These are phyloP conservation scores for Obba rivulosa DNA, from an alignment of 768 basidiomycete species.

Conservation along the genomic window DNA sequence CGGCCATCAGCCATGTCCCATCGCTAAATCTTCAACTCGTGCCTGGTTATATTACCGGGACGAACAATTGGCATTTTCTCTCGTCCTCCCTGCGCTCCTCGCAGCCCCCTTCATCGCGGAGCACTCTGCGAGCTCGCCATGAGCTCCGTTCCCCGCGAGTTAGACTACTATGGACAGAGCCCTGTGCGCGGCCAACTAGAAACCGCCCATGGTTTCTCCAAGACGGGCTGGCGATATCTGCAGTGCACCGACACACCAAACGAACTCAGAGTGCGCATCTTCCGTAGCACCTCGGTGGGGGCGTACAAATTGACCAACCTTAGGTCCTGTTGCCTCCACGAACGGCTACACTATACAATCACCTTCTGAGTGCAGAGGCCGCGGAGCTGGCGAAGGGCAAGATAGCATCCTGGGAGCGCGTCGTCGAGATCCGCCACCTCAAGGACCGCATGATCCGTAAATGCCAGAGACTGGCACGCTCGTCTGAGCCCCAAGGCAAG, in stretches of 20 bases:
- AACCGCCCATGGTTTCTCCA: slow-evolving; percentile 46
- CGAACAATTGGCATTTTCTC: slow-evolving; percentile 5
- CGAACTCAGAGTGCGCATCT: slow-evolving; percentile 55
- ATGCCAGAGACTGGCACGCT: slow-evolving; percentile 58
- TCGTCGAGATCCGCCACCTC: slow-evolving; percentile 69
- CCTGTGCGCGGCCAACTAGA: slow-evolving; percentile 75
- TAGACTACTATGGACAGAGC: slow-evolving; percentile 56
- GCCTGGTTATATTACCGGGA: slow-evolving; percentile 17
- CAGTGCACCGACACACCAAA: slow-evolving; percentile 74
- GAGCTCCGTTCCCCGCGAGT: slow-evolving; percentile 13
- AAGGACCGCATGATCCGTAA: slow-evolving; percentile 83
- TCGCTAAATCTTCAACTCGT: slow-evolving; percentile 9
- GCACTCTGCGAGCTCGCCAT: slow-evolving; percentile 5
- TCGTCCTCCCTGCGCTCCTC: slow-evolving; percentile 2
- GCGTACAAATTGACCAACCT: slow-evolving; percentile 5
- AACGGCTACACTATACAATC: slow-evolving; percentile 60
- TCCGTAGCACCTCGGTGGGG: neutral
- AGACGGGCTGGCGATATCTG: slow-evolving; percentile 63
- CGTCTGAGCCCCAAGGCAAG: slow-evolving; percentile 34
- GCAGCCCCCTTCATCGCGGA: neutral
- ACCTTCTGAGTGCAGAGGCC: slow-evolving; percentile 58
- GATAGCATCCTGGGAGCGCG: slow-evolving; percentile 57
- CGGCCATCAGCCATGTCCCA: neutral
- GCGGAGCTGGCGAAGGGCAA: slow-evolving; percentile 55
- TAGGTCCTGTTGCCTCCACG: slow-evolving; percentile 59